Evolutionary conservation across 306 rosid genomes (phyloP).

Genomic region (Luffa aegyptiaca): DNA sequence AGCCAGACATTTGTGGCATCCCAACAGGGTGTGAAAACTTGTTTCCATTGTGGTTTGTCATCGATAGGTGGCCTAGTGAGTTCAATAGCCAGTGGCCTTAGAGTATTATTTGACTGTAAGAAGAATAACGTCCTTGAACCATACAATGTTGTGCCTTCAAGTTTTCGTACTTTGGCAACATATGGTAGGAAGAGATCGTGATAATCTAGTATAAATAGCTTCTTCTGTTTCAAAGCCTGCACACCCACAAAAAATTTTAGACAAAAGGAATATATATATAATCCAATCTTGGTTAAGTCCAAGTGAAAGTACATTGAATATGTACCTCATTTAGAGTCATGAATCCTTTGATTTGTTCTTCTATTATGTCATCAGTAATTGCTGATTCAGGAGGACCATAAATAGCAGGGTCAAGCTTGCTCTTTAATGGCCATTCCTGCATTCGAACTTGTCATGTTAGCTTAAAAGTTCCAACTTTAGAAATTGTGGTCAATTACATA

Average conservation of each 20-base stretch:
- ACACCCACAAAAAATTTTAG: not conserved
- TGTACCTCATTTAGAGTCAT: conserved; percentile 42
- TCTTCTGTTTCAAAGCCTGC: conserved; percentile 60
- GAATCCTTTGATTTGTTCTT: conserved; percentile 43
- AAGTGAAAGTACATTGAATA: not conserved
- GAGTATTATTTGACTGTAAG: conserved; percentile 31
- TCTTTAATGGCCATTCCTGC: conserved; percentile 90
- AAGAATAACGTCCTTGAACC: conserved; percentile 75
- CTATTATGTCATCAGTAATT: conserved; percentile 48
- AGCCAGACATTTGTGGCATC: conserved; percentile 69
- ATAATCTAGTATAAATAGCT: conserved; percentile 64
- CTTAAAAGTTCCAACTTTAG: not conserved
- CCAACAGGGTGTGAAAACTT: conserved; percentile 41
- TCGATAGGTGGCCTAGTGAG: conserved; percentile 57
- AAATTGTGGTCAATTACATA: too few species aligned
- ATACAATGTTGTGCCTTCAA: conserved; percentile 57
- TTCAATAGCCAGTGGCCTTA: conserved; percentile 67
- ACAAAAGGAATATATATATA: not conserved
- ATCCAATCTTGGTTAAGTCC: too few species aligned
- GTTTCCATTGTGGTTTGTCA: conserved; percentile 60
- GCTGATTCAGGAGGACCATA: conserved; percentile 66
- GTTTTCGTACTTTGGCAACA: conserved; percentile 45
- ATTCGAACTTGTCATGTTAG: not conserved
- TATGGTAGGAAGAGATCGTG: conserved; percentile 60
- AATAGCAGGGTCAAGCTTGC: conserved; percentile 50